Conservation (phyloP, 2,329 filamentous ascomycete genomes). For the Penicillium griseofulvum region DNA sequence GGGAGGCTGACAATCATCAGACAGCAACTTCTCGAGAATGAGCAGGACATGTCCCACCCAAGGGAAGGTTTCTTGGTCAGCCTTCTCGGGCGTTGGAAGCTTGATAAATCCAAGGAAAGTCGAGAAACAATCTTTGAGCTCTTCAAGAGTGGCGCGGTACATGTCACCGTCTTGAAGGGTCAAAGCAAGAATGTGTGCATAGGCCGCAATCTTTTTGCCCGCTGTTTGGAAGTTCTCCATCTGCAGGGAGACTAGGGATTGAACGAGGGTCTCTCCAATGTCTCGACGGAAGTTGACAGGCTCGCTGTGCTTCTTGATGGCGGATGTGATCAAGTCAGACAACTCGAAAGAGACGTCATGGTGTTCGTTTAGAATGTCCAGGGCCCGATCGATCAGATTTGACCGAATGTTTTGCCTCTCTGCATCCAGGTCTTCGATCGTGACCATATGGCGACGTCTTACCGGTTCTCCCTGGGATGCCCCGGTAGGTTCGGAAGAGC, state of each 20-base stretch:
- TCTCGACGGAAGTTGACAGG: slow-evolving; percentile 62
- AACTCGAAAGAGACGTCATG: slow-evolving; percentile 87
- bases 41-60: slow-evolving; percentile 91
- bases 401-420: slow-evolving; percentile 70
- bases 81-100: slow-evolving; percentile 57
- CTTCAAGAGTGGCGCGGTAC: slow-evolving; percentile 71
- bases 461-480: slow-evolving; percentile 17
- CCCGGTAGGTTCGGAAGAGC: slow-evolving; percentile 21
- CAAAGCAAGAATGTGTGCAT: slow-evolving; percentile 85
- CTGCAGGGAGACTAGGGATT: slow-evolving; percentile 71
- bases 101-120: slow-evolving; percentile 78
- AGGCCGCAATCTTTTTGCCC: slow-evolving; percentile 76
- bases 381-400: slow-evolving; percentile 80
- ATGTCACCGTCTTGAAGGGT: slow-evolving; percentile 80
- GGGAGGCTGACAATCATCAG: slow-evolving; percentile 78
- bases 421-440: slow-evolving; percentile 76
- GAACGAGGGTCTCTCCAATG: slow-evolving; percentile 77
- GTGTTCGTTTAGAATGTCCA: slow-evolving; percentile 86
- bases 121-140: slow-evolving; percentile 72
- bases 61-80: slow-evolving; percentile 75
- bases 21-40: slow-evolving; percentile 85
- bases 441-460: slow-evolving; percentile 41
- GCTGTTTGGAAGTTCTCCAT: slow-evolving; percentile 55
- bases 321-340: slow-evolving; percentile 76
- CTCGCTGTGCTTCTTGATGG: slow-evolving; percentile 62